Conservation (phyloP, 768 basidiomycete genomes). For the Mycena venus region DNA sequence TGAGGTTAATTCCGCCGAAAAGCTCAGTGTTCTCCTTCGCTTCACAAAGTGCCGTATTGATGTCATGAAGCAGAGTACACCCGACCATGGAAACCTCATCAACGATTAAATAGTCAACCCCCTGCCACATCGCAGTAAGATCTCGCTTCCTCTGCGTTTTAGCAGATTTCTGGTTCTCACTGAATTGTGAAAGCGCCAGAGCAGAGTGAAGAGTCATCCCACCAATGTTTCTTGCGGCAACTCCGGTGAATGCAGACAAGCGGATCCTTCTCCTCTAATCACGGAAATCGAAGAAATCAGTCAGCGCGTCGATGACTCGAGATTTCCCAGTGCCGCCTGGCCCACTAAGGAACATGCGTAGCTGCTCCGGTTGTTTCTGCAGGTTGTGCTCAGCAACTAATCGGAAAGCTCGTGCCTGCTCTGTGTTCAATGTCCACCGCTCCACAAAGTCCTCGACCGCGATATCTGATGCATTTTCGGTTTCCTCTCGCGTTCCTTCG, state of each 20-base stretch:
- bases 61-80: constrained; percentile 42
- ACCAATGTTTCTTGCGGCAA: constrained; percentile 53
- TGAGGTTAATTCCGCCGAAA: constrained; percentile 57
- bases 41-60: constrained; percentile 47
- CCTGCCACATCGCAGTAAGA: constrained; percentile 41
- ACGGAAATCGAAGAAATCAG: constrained; percentile 42
- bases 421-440: constrained; percentile 49
- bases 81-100: constrained; percentile 59
- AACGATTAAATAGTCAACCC: constrained; percentile 46
- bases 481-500: too few relatives aligned
- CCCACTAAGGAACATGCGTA: constrained; percentile 53
- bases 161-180: too few relatives aligned
- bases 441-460: constrained; percentile 33
- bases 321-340: constrained; percentile 61
- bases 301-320: constrained; percentile 50
- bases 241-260: constrained; percentile 51
- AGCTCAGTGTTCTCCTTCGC: constrained; percentile 45
- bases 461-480: constrained; percentile 12
- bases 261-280: constrained; percentile 42
- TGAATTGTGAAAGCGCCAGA: too few relatives aligned
- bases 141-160: constrained; percentile 30
- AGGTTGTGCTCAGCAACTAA: constrained; percentile 45
- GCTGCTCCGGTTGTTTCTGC: constrained; percentile 20
- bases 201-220: constrained; percentile 58
- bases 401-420: constrained; percentile 49